Evolutionary conservation across 75 land plant species (phyloP).

Genomic region (Pinus tabuliformis): DNA sequence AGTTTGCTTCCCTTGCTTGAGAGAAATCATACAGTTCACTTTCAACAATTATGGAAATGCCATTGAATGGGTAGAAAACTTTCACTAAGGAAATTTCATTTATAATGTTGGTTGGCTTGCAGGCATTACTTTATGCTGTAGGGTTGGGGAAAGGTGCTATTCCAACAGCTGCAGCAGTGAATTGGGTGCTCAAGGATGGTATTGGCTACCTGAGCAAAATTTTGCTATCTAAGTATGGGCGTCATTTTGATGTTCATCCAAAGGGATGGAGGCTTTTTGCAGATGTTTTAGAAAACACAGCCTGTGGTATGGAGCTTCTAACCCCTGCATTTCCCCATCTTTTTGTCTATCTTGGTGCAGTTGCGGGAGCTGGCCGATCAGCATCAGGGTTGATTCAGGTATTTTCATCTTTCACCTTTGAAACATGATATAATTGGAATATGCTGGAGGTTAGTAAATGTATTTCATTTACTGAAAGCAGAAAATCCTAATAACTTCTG

Average conservation of each 20-base stretch:
- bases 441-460: background rate
- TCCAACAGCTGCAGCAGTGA: conserved; percentile 97
- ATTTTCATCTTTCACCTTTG: background rate
- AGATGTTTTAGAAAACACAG: conserved; percentile 86
- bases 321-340: conserved; percentile 94
- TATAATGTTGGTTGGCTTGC: conserved; percentile 3
- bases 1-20: no score
- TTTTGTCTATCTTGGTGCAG: conserved; percentile 87
- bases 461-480: background rate
- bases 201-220: conserved; percentile 97
- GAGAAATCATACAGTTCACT: background rate
- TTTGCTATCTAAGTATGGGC: conserved; percentile 90
- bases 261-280: conserved; percentile 98
- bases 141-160: conserved; percentile 99
- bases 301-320: conserved; percentile 86
- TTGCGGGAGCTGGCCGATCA: conserved; percentile 97
- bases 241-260: conserved; percentile 99
- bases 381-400: conserved; percentile 98
- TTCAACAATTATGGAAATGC: background rate
- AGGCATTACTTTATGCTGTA: conserved; percentile 96
- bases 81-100: background rate
- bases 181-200: conserved; percentile 99
- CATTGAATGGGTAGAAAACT: background rate
- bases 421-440: background rate
- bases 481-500: background rate